Base-by-base conservation (phyloP, 2,329 filamentous ascomycete genomes). In the Cladophialophora yegresii region DNA sequence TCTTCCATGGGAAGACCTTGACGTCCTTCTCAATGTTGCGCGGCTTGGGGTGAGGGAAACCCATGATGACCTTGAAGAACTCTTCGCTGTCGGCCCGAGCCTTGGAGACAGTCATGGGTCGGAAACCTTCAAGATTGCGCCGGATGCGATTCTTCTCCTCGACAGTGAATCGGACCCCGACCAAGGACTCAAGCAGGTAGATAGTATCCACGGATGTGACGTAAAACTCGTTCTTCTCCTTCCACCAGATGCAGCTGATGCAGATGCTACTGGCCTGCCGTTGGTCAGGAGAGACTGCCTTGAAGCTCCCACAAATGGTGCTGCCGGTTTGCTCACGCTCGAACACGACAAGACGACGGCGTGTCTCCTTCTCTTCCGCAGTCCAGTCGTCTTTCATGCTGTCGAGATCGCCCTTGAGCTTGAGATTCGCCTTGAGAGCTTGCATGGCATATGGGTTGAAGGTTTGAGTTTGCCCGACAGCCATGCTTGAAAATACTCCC, bases 51-150 rank as follows among this genome's bases (percentile, higher is more conserved):
- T 89, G 91, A 12, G 92, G 92, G 74, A 98, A 98, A 1, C 87
- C 91, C 95, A 99, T 99, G 79, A 99, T 98, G 72, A 97, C 85
- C 80, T 97, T 97, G 87, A 98, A 98, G 77, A 98, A 98, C 61
- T 96, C 92, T 76, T 98, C 93, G 75, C 91, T 96, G 65, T 98
- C 93, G 0, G 87, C 75, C 78, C 96, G 96, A 63, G 88, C 87
- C 78, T 99, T 99, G 71, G 92, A 96, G 20, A 99, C 92, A 0
- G 95, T 99, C 69, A 92, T 79, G 0, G 95, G 95, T 40, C 91
- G 88, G 81, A 96, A 98, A 0, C 93, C 93, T 76, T 99, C 95
- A 36, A 99, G 82, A 73, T 99, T 99, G 68, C 95, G 88, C 32
- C 95, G 89, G 72, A 99, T 98, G 58, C 95, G 88, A 77, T 99